Conservation (phyloP, 352 stramenopile species). For the Phytophthora podocarpi region DNA sequence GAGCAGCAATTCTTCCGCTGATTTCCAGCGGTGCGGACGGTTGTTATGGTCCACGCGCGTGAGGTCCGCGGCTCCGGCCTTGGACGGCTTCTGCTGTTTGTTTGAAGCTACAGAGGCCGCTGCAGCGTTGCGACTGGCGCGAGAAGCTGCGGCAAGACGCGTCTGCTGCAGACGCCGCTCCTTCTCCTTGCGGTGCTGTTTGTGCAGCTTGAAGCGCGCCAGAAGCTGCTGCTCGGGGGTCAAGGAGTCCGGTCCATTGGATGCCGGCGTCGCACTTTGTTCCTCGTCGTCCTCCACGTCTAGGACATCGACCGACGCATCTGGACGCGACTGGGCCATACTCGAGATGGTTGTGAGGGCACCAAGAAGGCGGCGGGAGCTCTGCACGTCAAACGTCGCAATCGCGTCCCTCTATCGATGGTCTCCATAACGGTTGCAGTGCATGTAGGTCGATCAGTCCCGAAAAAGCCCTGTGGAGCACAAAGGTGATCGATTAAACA, state of each 20-base stretch:
- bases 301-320: conserved; percentile 1
- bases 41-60: conserved; percentile 88
- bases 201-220: conserved; percentile 80
- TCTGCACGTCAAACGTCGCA: conserved; percentile 20
- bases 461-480: no score
- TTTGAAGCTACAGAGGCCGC: not conserved
- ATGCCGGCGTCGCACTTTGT: not conserved
- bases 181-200: conserved; percentile 74
- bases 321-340: conserved; percentile 21
- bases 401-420: conserved; percentile 1
- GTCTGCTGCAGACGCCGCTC: conserved; percentile 66
- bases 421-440: conserved; percentile 11
- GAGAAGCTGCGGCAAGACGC: conserved; percentile 37
- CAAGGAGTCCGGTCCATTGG: conserved; percentile 4
- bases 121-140: conserved; percentile 28
- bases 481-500: no score
- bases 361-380: not conserved
- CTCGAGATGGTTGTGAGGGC: conserved; percentile 14
- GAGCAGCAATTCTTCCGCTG: conserved; percentile 58
- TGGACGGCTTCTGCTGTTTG: conserved; percentile 22
- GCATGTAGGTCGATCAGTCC: no score
- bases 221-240: conserved; percentile 65
- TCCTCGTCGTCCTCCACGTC: not conserved
- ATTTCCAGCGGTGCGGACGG: conserved; percentile 86
- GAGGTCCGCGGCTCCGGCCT: conserved; percentile 33